Conservation (phyloP, 1,284 basidiomycete genomes). For the Puccinia horiana region DNA sequence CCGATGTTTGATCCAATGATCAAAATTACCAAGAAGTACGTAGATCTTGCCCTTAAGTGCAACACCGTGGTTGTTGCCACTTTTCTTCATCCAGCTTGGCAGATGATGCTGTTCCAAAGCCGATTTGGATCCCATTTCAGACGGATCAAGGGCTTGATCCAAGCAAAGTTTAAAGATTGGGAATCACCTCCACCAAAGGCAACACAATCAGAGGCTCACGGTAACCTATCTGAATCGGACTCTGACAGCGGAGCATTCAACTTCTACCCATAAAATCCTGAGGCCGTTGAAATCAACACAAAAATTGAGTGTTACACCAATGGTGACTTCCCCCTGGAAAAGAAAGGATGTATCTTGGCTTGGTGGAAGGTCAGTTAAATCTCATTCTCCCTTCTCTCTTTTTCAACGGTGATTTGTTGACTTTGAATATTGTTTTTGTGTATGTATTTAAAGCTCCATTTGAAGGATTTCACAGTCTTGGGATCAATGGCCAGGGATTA, state of each 20-base stretch:
- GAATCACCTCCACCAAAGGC: not conserved
- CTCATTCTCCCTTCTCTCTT: too few relatives aligned
- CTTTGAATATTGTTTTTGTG: too few relatives aligned
- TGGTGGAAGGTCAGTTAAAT: not conserved
- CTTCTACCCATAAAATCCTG: not conserved
- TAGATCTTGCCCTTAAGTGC: not conserved
- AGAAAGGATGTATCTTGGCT: not conserved
- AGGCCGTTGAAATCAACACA: not conserved
- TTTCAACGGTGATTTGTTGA: too few relatives aligned
- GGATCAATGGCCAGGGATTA: too few relatives aligned
- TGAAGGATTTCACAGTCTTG: too few relatives aligned
- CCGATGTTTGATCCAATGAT: slow-evolving; percentile 3
- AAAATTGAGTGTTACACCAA: not conserved
- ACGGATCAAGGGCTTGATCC: not conserved
- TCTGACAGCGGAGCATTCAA: not conserved
- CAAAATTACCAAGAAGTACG: not conserved
- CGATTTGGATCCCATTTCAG: not conserved
- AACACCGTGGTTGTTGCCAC: not conserved
- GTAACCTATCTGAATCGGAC: not conserved
- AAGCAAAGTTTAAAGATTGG: not conserved
- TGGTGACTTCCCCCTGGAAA: not conserved
- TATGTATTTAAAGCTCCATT: too few relatives aligned
- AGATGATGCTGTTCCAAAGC: not conserved
- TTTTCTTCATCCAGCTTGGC: not conserved
- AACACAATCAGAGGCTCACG: not conserved